Conservation (phyloP, 495 filamentous ascomycete genomes). For the Aspergillus nanangensis region DNA sequence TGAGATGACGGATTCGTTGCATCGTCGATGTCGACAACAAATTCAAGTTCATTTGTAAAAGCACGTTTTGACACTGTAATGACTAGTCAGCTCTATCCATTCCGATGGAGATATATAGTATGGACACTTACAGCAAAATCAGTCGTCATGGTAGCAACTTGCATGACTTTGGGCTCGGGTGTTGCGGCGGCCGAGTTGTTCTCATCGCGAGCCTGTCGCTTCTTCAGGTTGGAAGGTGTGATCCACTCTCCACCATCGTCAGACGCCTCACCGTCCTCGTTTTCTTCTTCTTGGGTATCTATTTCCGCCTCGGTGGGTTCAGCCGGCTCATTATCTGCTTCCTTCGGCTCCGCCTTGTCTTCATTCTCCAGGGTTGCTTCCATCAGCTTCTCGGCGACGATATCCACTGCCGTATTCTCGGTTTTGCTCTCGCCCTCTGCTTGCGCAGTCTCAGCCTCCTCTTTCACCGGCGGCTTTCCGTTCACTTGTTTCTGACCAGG, state of each 20-base stretch:
- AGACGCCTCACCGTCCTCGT: slow-evolving; percentile 38
- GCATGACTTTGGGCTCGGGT: slow-evolving; percentile 57
- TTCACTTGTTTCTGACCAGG: slow-evolving; percentile 76
- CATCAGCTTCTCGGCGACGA: slow-evolving; percentile 25
- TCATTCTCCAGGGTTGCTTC: slow-evolving; percentile 20
- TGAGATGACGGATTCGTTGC: slow-evolving; percentile 71
- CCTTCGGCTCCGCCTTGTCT: slow-evolving; percentile 14
- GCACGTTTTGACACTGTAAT: slow-evolving; percentile 71
- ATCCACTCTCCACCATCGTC: slow-evolving; percentile 83
- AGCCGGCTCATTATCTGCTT: slow-evolving; percentile 4
- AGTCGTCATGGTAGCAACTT: slow-evolving; percentile 82
- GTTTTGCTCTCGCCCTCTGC: slow-evolving; percentile 6
- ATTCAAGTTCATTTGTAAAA: slow-evolving; percentile 90
- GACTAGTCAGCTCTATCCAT: slow-evolving; percentile 6
- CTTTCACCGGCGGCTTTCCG: slow-evolving; percentile 56
- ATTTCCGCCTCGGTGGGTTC: slow-evolving; percentile 9
- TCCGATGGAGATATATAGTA: background rate
- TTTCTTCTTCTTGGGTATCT: slow-evolving; percentile 13
- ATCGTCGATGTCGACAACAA: slow-evolving; percentile 71
- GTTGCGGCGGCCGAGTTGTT: slow-evolving; percentile 41
- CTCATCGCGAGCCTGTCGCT: slow-evolving; percentile 67
- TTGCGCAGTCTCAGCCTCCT: slow-evolving; percentile 23
- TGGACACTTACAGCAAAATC: slow-evolving; percentile 74
- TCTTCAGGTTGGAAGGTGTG: slow-evolving; percentile 86
- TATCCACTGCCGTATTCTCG: slow-evolving; percentile 20